Base-by-base conservation (phyloP, 2,329 filamentous ascomycete genomes). In the Fusarium agapanthi region DNA sequence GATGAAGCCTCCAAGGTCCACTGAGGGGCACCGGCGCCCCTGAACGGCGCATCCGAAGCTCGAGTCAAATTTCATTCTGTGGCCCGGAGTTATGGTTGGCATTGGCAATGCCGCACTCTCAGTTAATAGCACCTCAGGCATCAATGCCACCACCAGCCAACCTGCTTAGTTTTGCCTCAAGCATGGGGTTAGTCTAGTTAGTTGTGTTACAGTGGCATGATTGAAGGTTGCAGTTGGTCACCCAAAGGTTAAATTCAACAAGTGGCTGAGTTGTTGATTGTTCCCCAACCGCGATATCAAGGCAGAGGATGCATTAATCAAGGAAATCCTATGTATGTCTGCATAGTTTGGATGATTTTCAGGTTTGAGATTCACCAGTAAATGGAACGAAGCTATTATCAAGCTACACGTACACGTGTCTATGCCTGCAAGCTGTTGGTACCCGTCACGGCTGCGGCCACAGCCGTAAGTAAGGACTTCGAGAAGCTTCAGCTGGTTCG, bases 21-120 rank as follows among this genome's bases (percentile, higher is more conserved):
- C 69, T 66, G 43, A 55, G 54, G 50, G 58, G 56, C 65, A 69
- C 66, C 60, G 51, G 59, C 69, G 61, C 76, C 75, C 76, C 76
- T 77, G 76, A 77, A 68, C 76, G 74, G 76, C 73, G 65, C 76
- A 62, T 77, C 76, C 76, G 76, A 73, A 63, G 56, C 54, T 68
- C 61, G 66, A 71, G 66, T 65, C 67, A 74, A 75, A 66, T 65
- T 53, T 72, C 69, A 56, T 63, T 67, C 54, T 67, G 37, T 57
- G 38, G 48, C 41, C 34, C 24, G 38, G 48, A 54, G 58, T 59
- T 40, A 44, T 44, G 48, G 65, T 66, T 51, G 47, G 69, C 48
- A 35, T 65, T 65, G 37, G 30, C 45, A 45, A 56, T 72, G 48
- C 68, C 43, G 64, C 54, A 54, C 48, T 61, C 37, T 60, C 54